Base-by-base conservation (phyloP, 1,284 basidiomycete species). In the Trichosporon sp. region DNA sequence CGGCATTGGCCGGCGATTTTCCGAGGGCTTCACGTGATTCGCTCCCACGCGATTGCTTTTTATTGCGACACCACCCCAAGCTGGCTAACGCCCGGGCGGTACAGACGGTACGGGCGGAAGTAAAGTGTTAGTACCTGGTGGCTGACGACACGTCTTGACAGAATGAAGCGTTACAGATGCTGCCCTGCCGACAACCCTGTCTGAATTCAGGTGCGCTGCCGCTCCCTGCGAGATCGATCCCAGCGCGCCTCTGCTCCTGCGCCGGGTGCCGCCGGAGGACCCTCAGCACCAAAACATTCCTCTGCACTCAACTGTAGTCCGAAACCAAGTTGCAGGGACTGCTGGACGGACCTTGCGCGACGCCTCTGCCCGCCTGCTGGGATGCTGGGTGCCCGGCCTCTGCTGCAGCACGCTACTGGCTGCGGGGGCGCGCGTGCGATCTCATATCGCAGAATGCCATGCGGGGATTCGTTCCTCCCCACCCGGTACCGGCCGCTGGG, bases 111-210 rank as follows among this genome's bases (percentile, higher is more conserved):
- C 27, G 18, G 56, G 27, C 53, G 29, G 53, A 31, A 58, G 53
- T 27, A 31, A 58, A 18, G 56, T 31, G 56, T 60, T 60, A 60
- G 56, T 60, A 58, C 27, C 29, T 58, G 29, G 56, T 60, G 56
- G 56, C 56, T 60, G 56, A 60, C 56, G 56, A 60, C 11, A 60
- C 56, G 18, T 21, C 56, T 60, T 11, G 47, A 51, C 27, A 60
- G 56, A 31, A 60, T 60, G 56, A 60, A 60, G 56, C 56, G 56
- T 60, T 60, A 60, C 56, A 60, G 56, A 60, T 60, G 56, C 56
- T 7, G 56, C 56, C 56, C 56, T 60, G 56, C 56, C 56, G 56
- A 60, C 56, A n/a, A 31, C 56, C 56, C 56, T 60, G 56, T 31
- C 18, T 31, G 29, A 18, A 60, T 60, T 29, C 56, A 31, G 56